Base-by-base conservation (phyloP, 2,329 filamentous ascomycete species). In the Sordariomycetes sp. region DNA sequence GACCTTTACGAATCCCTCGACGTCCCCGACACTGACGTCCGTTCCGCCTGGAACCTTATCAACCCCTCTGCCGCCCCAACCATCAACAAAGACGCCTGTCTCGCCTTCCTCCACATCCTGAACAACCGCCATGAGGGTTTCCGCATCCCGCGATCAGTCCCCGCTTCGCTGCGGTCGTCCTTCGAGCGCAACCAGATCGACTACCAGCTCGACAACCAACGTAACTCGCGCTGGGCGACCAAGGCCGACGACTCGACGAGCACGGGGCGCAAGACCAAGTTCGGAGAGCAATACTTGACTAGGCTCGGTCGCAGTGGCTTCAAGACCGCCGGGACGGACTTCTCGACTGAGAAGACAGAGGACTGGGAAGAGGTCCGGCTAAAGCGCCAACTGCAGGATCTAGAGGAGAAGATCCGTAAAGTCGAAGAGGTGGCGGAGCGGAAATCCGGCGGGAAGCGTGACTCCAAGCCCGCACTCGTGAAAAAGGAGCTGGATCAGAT, bases 361-460 rank as follows among this genome's bases (percentile, higher is more conserved):
- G 92, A 98, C 55, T 96, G 92, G 87, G 92, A 98, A 59, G 92
- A 96, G 59, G 92, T 96, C 29, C 76, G 88, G 35, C 70, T 98
- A 44, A 90, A 93, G 70, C 88, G 92, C 54, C 87, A 96, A 59
- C 74, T 98, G 21, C 72, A 78, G 17, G 90, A 96, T 47, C 66
- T 98, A 19, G 88, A 98, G 49, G 73, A 82, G 37, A 94, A 93
- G 66, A 82, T 95, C 41, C 77, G 80, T 23, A 80, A 82, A 38
- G 82, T 94, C 2, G 87, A 93, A 60, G 72, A 78, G 37, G 75
- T 79, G 28, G 79, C 80, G 1, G 75, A 82, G 47, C 72, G 74
- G 37, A 70, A 61, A 49, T 72, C 72, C 44, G 72, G 72, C 45
- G 74, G 69, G 46, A 76, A 73, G 63, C 69, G 87, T 30, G 79